phyloP scores from a whole-genome alignment of 2,329 filamentous ascomycete genomes.

The Fusarium transvaalense region DNA sequence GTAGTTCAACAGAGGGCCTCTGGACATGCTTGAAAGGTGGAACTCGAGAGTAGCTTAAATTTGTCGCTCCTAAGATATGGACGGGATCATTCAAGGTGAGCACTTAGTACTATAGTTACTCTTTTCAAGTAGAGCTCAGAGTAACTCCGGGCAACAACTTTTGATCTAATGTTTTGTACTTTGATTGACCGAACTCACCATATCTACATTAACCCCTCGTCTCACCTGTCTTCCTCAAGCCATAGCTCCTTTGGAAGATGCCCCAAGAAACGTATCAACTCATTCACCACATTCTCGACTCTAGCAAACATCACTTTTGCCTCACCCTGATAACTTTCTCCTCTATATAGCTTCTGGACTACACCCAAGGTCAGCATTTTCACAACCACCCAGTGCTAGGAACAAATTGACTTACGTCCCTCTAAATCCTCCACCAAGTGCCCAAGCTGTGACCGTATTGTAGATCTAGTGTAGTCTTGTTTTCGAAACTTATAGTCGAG shows the following conservation, averaged over 20 bases:
- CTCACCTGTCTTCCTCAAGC: slow-evolving; percentile 27
- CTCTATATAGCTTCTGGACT: slow-evolving; percentile 22
- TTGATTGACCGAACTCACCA: too few species aligned
- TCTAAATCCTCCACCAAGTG: slow-evolving; percentile 26
- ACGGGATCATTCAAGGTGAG: not conserved
- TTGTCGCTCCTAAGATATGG: not conserved
- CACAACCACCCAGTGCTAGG: too few species aligned
- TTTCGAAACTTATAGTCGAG: slow-evolving; percentile 36
- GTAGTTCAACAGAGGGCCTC: not conserved
- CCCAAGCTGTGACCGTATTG: slow-evolving; percentile 12
- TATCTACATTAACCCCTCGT: not conserved
- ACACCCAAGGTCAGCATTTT: not conserved
- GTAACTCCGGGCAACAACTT: too few species aligned
- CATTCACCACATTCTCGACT: slow-evolving; percentile 13
- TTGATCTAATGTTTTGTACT: not conserved
- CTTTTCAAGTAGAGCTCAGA: not conserved
- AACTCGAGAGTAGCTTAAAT: not conserved
- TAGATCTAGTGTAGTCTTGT: slow-evolving; percentile 15
- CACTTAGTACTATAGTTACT: not conserved
- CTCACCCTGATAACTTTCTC: not conserved
- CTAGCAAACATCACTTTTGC: slow-evolving; percentile 18
- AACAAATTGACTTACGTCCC: slow-evolving; percentile 10
- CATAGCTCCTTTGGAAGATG: slow-evolving; percentile 32
- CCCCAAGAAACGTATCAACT: slow-evolving; percentile 24
- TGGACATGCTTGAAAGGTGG: not conserved